A percentile compares a stretch with the other conserved stretches of the same genome.
Conservation (phyloP, 352 stramenopile genomes). For the Phytophthora pluvialis region DNA sequence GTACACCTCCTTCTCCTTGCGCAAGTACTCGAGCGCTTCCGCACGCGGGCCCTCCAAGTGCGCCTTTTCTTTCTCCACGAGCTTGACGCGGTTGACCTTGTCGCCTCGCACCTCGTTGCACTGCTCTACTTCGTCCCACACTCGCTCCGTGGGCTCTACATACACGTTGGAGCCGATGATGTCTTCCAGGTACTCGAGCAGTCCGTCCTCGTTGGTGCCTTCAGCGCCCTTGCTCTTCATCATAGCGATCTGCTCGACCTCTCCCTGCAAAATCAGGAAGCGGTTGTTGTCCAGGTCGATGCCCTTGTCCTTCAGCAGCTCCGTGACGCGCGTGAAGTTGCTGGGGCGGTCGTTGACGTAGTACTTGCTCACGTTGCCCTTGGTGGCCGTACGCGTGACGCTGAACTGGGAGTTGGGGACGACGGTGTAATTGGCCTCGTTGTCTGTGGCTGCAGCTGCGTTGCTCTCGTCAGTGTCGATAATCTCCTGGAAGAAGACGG, state of each 20-base stretch:
- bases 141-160: conserved; percentile 94
- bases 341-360: conserved; percentile 93
- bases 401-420: conserved; percentile 92
- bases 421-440: conserved; percentile 94
- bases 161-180: conserved; percentile 99
- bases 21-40: conserved; percentile 95
- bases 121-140: conserved; percentile 93
- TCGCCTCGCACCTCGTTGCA: conserved; percentile 92
- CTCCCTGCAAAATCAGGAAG: conserved; percentile 98
- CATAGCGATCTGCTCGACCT: conserved; percentile 99
- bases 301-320: conserved; percentile 93
- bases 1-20: conserved; percentile 96
- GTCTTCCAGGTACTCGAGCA: conserved; percentile 99
- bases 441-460: conserved; percentile 23
- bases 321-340: conserved; percentile 96
- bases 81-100: conserved; percentile 98
- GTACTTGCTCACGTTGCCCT: conserved; percentile 98
- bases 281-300: conserved; percentile 99
- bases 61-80: conserved; percentile 97
- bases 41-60: conserved; percentile 94
- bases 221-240: conserved; percentile 98
- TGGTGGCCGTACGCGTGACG: conserved; percentile 94
- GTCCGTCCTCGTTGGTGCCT: conserved; percentile 94
- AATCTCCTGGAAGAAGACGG: conserved; percentile 99
- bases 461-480: conserved; percentile 68